Evolutionary conservation across 2,329 filamentous ascomycete genomes (phyloP).

Genomic region (Periconia sp.): DNA sequence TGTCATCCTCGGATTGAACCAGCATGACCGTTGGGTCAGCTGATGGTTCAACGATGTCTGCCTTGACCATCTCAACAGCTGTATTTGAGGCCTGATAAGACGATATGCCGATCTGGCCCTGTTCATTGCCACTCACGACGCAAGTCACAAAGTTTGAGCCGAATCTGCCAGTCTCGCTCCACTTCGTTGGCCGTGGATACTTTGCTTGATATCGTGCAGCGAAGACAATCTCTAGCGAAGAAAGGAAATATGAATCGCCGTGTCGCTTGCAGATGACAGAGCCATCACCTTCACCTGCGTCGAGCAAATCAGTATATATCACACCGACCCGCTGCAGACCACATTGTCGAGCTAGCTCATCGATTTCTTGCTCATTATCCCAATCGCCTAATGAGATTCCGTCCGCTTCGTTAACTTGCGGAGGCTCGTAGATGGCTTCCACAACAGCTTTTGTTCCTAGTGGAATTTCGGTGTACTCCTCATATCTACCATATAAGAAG

Average conservation of each 20-base stretch:
- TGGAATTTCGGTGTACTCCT: slow-evolving; percentile 90
- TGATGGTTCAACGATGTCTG: slow-evolving; percentile 93
- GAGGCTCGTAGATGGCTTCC: slow-evolving; percentile 95
- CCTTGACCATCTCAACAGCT: slow-evolving; percentile 94
- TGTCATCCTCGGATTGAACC: slow-evolving; percentile 89
- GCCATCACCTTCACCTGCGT: slow-evolving; percentile 80
- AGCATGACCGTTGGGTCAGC: slow-evolving; percentile 94
- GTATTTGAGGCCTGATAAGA: slow-evolving; percentile 96
- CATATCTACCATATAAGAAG: slow-evolving; percentile 88
- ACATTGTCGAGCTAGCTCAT: slow-evolving; percentile 80
- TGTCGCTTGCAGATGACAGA: slow-evolving; percentile 94
- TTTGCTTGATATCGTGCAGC: slow-evolving; percentile 86
- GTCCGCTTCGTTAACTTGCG: slow-evolving; percentile 86
- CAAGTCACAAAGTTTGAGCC: slow-evolving; percentile 98
- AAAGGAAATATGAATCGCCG: slow-evolving; percentile 91
- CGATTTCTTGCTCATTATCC: slow-evolving; percentile 82
- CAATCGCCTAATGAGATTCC: slow-evolving; percentile 85
- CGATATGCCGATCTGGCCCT: slow-evolving; percentile 85
- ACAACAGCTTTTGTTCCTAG: slow-evolving; percentile 94
- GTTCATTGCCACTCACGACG: slow-evolving; percentile 89
- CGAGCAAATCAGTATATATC: slow-evolving; percentile 91
- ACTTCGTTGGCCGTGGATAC: slow-evolving; percentile 89
- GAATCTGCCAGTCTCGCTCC: slow-evolving; percentile 93
- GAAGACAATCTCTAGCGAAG: slow-evolving; percentile 90
- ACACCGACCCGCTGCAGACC: slow-evolving; percentile 89